phyloP scores from a whole-genome alignment of 805 yeast species.

The Kuraishia hungarica region DNA sequence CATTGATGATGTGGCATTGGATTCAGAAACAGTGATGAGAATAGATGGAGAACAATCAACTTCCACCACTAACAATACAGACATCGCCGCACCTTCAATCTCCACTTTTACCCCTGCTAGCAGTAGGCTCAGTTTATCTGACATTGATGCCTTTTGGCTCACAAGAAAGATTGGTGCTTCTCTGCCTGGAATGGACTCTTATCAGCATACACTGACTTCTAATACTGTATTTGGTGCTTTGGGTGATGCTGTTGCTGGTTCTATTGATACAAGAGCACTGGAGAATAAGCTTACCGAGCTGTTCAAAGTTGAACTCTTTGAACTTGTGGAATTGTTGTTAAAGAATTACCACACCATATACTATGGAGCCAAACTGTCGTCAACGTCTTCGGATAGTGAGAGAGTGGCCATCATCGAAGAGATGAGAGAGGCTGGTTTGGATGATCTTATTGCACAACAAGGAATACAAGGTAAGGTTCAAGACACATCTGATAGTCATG shows the following conservation, averaged over 20 bases:
- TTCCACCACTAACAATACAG: conserved; percentile 4
- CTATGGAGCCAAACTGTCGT: conserved; percentile 18
- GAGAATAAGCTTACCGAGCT: conserved; percentile 47
- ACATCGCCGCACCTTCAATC: too few species aligned
- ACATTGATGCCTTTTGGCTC: conserved; percentile 31
- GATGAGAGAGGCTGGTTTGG: conserved; percentile 35
- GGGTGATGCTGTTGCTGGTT: conserved; percentile 16
- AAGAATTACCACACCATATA: conserved; percentile 28
- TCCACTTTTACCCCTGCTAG: neutral
- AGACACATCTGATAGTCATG: conserved; percentile 1
- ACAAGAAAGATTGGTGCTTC: conserved; percentile 35
- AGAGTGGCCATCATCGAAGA: conserved; percentile 27
- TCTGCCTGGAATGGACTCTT: conserved; percentile 27
- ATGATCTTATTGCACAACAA: conserved; percentile 29
- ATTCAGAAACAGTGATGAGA: conserved; percentile 16
- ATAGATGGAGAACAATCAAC: conserved; percentile 17
- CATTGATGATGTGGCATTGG: conserved; percentile 19
- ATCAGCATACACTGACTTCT: conserved; percentile 25
- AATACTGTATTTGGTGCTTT: conserved; percentile 31
- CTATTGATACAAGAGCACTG: conserved; percentile 30
- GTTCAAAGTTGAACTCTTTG: conserved; percentile 42
- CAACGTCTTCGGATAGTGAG: conserved; percentile 24
- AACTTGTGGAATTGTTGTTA: conserved; percentile 38
- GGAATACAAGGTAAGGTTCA: neutral
- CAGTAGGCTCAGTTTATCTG: neutral